Evolutionary conservation across 176 grass and related monocot genomes (phyloP).

Genomic region (Oryza punctata): DNA sequence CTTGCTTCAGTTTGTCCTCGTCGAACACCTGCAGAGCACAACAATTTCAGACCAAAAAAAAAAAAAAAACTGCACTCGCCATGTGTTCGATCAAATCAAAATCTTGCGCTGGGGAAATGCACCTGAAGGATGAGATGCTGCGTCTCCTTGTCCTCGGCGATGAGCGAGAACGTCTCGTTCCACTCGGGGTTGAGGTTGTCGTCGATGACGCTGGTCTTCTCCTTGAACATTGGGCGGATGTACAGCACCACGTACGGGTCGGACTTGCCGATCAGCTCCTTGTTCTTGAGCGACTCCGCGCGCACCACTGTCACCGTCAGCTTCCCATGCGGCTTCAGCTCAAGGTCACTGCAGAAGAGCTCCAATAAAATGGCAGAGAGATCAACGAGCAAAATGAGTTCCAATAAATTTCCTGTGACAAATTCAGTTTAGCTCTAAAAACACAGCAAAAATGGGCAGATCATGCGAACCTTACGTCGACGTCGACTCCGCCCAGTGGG

Average conservation of each 20-base stretch:
- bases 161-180: slow-evolving; percentile 83
- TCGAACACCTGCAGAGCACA: slow-evolving; percentile 72
- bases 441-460: not conserved
- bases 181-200: slow-evolving; percentile 90
- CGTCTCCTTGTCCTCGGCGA: slow-evolving; percentile 94
- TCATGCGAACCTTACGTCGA: slow-evolving; percentile 61
- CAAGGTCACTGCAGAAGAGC: slow-evolving; percentile 71
- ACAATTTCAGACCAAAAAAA: not conserved
- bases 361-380: not conserved
- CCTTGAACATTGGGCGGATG: slow-evolving; percentile 93
- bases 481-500: slow-evolving; percentile 82
- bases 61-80: not conserved
- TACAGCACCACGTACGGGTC: slow-evolving; percentile 90
- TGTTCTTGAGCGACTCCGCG: slow-evolving; percentile 85
- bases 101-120: not conserved
- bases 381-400: too few species aligned
- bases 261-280: slow-evolving; percentile 94
- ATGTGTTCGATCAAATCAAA: not conserved
- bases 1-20: slow-evolving; percentile 88
- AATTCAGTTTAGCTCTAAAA: not conserved
- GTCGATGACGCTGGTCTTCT: slow-evolving; percentile 81
- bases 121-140: slow-evolving; percentile 80
- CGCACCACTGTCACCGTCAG: slow-evolving; percentile 69
- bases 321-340: slow-evolving; percentile 91
- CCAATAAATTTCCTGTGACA: not conserved